Evolutionary conservation across 1,284 basidiomycete genomes (phyloP).

Genomic region (Ceraceosorus guamensis): DNA sequence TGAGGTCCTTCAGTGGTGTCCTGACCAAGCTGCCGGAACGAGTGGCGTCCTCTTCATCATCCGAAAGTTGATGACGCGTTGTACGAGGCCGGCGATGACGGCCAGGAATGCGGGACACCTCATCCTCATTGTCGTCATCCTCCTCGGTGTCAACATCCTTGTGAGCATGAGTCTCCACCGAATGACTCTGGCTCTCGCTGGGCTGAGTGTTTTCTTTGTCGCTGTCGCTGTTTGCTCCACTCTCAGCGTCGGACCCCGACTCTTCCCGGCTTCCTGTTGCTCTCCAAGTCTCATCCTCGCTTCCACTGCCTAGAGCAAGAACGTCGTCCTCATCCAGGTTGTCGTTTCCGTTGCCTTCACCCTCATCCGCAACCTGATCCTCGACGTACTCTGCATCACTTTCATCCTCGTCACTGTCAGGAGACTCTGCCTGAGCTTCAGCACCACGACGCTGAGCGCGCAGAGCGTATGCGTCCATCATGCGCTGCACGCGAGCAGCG

Average conservation of each 20-base stretch:
- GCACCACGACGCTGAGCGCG: background rate
- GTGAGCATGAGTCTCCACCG: background rate
- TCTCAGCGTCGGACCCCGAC: conserved; percentile 8
- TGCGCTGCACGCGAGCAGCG: background rate
- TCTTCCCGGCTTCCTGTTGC: background rate
- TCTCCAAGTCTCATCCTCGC: conserved; percentile 14
- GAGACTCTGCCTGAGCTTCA: background rate
- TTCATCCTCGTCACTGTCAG: conserved; percentile 2
- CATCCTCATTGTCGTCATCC: conserved; percentile 1
- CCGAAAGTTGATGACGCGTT: conserved; percentile 1
- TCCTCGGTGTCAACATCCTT: no score
- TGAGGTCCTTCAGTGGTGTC: background rate
- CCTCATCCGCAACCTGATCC: conserved; percentile 4
- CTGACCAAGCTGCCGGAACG: background rate
- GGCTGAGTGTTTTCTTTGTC: conserved; percentile 37
- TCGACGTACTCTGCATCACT: conserved; percentile 7
- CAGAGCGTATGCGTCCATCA: background rate
- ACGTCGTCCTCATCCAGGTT: conserved; percentile 13
- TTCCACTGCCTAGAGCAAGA: conserved; percentile 20
- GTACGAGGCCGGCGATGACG: background rate
- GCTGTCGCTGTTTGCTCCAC: conserved; percentile 9
- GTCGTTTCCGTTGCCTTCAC: conserved; percentile 18
- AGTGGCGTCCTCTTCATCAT: conserved; percentile 17
- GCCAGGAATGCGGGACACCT: background rate
- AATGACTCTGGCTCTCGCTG: conserved; percentile 1